Evolutionary conservation across 352 stramenopile genomes (phyloP), one percentile per base, ranked within the genome.

Genomic region (Phytopythium helicoides): DNA sequence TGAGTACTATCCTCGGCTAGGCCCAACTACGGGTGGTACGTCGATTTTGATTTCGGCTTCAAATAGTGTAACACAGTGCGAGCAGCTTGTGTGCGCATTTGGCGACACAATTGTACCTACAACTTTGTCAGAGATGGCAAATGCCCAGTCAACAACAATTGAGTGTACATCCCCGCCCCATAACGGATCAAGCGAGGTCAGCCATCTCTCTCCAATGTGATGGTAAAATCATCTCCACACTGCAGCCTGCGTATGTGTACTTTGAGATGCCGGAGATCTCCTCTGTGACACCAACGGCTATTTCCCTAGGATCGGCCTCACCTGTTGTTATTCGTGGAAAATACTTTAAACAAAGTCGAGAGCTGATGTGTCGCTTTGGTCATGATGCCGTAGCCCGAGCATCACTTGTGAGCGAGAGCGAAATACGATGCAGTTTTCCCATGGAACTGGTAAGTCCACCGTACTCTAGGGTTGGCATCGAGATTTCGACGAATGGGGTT

Each of bases 161-260:
- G 55, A 62, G 12, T 85, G 73, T 26, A 14, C 18, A 15, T 55
- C 56, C n/a, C 73, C 70, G 1, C 38, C 56, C 9, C 36, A 58
- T 21, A 31, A 58, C 10, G 11, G 56, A 16, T 6, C 47, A 7
- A 28, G n/a, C 10, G 37, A 59, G 23, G 52, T 77, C 36, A 37
- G 31, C 25, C 44, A n/a, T 79, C 3, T 34, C 55, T 3, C 41
- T 84, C 11, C 45, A 61, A 26, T 85, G 73, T 47, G 58, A 67
- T n/a, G 36, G 35, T 3, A 53, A 54, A 6, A 41, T 35, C 11
- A 44, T 76, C 35, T 8, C 76, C 1, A 12, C 60, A 19, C 56
- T 80, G 33, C 12, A 66, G 5, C 59, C 52, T 19, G 48, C 22
- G 18, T 83, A 81, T 31, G 33, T 50, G 21, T 83, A 68, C 45